Percentiles rank a stretch among this genome's conserved stretches.
phyloP scores from a whole-genome alignment of 345 rosid species.

The Capsella bursapastoris region DNA sequence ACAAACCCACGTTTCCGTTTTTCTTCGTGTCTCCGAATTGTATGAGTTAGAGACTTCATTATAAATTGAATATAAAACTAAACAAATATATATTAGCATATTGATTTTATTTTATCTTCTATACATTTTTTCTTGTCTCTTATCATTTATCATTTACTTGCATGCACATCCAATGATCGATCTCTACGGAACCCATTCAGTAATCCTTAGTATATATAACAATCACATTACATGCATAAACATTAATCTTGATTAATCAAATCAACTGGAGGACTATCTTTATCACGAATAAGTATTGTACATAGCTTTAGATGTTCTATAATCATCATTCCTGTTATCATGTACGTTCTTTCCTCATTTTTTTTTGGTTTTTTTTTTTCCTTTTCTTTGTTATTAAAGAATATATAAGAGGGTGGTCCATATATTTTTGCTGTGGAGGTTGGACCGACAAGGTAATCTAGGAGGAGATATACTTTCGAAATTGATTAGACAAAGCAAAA shows the following conservation, averaged over 20 bases:
- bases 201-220: no score
- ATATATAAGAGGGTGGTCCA: constrained; percentile 32
- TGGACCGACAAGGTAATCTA: constrained; percentile 47
- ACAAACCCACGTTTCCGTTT: constrained; percentile 1
- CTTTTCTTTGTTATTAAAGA: constrained; percentile 4
- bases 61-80: background rate
- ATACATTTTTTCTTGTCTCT: background rate
- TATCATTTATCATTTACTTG: background rate
- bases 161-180: background rate
- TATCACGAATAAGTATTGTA: background rate
- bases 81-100: background rate
- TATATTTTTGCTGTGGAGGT: constrained; percentile 36
- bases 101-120: background rate
- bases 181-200: no score
- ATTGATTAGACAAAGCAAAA: constrained; percentile 44
- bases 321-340: background rate
- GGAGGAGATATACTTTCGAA: constrained; percentile 43
- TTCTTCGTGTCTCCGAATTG: background rate
- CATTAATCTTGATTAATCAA: background rate
- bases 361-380: no score
- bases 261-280: background rate
- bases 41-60: background rate
- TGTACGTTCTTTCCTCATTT: background rate
- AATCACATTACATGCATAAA: no score
- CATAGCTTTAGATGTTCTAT: constrained; percentile 13